Percentiles rank a stretch among this genome's conserved stretches.
phyloP scores from a whole-genome alignment of 2,329 filamentous ascomycete genomes.

The Fusarium tupiense region DNA sequence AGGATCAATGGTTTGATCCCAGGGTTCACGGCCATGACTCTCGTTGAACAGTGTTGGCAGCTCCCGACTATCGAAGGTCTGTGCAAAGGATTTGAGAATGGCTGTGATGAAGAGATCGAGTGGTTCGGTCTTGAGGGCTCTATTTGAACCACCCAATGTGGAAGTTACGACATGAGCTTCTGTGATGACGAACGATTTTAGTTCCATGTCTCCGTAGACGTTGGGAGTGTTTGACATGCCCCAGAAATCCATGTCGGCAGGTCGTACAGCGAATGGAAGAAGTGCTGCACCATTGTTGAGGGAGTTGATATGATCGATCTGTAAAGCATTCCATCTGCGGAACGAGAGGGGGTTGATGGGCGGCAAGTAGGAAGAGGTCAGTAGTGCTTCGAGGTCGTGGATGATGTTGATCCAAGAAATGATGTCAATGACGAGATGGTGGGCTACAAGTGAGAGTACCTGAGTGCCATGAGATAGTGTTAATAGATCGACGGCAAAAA shows the following conservation, averaged over 20 bases:
- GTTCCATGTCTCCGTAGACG: slow-evolving; percentile 11
- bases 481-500: slow-evolving; percentile 21
- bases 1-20: slow-evolving; percentile 46
- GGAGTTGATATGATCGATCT: slow-evolving; percentile 45
- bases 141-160: slow-evolving; percentile 42
- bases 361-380: slow-evolving; percentile 37
- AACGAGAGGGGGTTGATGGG: slow-evolving; percentile 46
- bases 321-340: slow-evolving; percentile 50
- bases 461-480: slow-evolving; percentile 18
- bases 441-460: slow-evolving; percentile 45
- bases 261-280: slow-evolving; percentile 11
- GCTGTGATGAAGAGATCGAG: slow-evolving; percentile 53
- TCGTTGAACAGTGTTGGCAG: slow-evolving; percentile 52
- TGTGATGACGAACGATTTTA: slow-evolving; percentile 8
- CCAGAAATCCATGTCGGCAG: slow-evolving; percentile 31
- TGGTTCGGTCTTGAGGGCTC: slow-evolving; percentile 47
- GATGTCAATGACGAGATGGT: slow-evolving; percentile 55
- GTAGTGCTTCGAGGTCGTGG: slow-evolving; percentile 53
- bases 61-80: slow-evolving; percentile 48
- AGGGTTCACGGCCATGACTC: slow-evolving; percentile 54
- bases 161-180: background rate
- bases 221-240: slow-evolving; percentile 19
- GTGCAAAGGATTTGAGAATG: slow-evolving; percentile 47
- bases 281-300: background rate
- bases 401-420: slow-evolving; percentile 58